Evolutionary conservation across 2,329 filamentous ascomycete species (phyloP).

Genomic region (Trichoderma atrobrunneum): DNA sequence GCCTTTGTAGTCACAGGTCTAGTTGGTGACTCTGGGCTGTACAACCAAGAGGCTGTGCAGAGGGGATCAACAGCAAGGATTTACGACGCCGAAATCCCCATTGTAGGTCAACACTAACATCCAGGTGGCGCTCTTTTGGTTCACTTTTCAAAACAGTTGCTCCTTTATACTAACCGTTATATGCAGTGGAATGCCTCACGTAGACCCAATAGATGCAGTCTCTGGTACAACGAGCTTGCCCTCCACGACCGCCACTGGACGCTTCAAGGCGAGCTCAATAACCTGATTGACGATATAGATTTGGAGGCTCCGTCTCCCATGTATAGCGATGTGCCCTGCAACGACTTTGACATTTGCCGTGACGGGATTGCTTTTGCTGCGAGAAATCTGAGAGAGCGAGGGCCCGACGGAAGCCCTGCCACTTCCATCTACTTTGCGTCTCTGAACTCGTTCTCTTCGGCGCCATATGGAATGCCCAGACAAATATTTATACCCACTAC

Average conservation of each 20-base stretch:
- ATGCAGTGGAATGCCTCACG: conserved; percentile 34
- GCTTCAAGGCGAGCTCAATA: conserved; percentile 31
- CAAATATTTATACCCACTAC: conserved; percentile 25
- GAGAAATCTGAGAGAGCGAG: conserved; percentile 20
- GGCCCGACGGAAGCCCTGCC: conserved; percentile 20
- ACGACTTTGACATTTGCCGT: conserved; percentile 34
- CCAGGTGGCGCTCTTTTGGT: not conserved
- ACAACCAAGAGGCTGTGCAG: conserved; percentile 30
- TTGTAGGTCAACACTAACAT: conserved; percentile 17
- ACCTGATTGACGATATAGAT: conserved; percentile 31
- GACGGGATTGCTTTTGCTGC: conserved; percentile 37
- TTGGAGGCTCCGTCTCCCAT: conserved; percentile 34
- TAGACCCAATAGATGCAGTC: conserved; percentile 31
- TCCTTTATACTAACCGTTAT: conserved; percentile 24
- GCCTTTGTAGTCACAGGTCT: conserved; percentile 37
- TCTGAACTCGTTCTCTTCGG: conserved; percentile 32
- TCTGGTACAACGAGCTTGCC: conserved; percentile 40
- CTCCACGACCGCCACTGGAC: conserved; percentile 30
- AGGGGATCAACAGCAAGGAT: conserved; percentile 32
- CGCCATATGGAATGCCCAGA: conserved; percentile 24
- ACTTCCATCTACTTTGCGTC: conserved; percentile 34
- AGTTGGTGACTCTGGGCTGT: conserved; percentile 33
- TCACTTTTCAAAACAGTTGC: not conserved
- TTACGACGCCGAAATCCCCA: conserved; percentile 35
- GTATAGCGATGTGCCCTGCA: conserved; percentile 23